phyloP scores from a whole-genome alignment of 768 basidiomycete genomes.

The Dictyophora rubrovolvata region DNA sequence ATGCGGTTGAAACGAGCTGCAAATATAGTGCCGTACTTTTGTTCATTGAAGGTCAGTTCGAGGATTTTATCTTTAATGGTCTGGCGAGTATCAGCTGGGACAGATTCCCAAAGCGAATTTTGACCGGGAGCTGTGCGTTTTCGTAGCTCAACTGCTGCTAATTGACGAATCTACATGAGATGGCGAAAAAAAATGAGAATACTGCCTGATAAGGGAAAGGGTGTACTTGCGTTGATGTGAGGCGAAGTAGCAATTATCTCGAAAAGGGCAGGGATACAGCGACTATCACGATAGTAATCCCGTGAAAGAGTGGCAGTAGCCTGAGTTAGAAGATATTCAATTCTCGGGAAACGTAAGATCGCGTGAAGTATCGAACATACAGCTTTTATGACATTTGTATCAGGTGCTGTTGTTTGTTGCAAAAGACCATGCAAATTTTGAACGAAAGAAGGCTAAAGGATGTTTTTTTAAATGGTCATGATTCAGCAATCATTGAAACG shows the following conservation, averaged over 20 bases:
- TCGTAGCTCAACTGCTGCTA: conserved; percentile 91
- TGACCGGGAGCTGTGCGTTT: conserved; percentile 81
- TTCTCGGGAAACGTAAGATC: conserved; percentile 9
- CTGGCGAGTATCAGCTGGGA: conserved; percentile 56
- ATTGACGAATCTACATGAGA: conserved; percentile 72
- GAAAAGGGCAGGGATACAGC: conserved; percentile 85
- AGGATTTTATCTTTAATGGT: conserved; percentile 82
- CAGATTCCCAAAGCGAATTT: conserved; percentile 71
- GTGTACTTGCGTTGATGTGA: conserved; percentile 60
- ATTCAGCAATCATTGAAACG: neutral
- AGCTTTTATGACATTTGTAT: conserved; percentile 81
- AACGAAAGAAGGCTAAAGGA: conserved; percentile 35
- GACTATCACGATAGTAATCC: conserved; percentile 85
- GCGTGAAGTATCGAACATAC: conserved; percentile 38
- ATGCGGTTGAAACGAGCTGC: conserved; percentile 3
- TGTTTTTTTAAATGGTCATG: neutral
- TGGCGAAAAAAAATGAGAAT: neutral
- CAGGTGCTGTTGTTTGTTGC: conserved; percentile 74
- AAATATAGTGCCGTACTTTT: conserved; percentile 43
- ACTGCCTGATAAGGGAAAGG: conserved; percentile 3
- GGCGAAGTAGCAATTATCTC: conserved; percentile 78
- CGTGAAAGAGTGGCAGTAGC: conserved; percentile 87
- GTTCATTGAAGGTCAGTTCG: conserved; percentile 64
- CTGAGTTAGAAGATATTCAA: conserved; percentile 29
- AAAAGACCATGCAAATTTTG: conserved; percentile 80